Percentiles rank a stretch among this genome's conserved stretches.
Conservation (phyloP, 2,329 filamentous ascomycete genomes). For the Coniella lustricola region DNA sequence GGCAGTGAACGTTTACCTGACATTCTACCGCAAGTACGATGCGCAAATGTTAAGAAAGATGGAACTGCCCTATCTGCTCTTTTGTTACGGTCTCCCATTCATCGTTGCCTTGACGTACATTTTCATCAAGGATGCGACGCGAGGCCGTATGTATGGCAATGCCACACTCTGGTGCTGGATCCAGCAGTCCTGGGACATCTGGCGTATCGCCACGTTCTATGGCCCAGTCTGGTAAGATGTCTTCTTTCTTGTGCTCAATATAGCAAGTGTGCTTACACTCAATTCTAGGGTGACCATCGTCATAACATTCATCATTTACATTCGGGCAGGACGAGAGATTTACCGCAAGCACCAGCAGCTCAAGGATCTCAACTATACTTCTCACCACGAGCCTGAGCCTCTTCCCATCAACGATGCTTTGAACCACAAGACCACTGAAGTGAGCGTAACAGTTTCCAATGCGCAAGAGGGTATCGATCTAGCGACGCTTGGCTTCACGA, state of each 20-base stretch:
- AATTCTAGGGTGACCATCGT: slow-evolving; percentile 50
- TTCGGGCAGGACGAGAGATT: slow-evolving; percentile 59
- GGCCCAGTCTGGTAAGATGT: slow-evolving; percentile 56
- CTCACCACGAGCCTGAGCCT: slow-evolving; percentile 36
- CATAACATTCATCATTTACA: slow-evolving; percentile 58
- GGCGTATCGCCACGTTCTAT: slow-evolving; percentile 71
- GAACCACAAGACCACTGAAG: slow-evolving; percentile 53
- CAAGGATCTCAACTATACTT: slow-evolving; percentile 39
- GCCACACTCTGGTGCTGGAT: slow-evolving; percentile 82
- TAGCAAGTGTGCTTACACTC: slow-evolving; percentile 9
- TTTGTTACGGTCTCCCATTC: slow-evolving; percentile 68
- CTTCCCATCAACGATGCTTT: slow-evolving; percentile 37
- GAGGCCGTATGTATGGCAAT: slow-evolving; percentile 62
- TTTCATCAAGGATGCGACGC: slow-evolving; percentile 46
- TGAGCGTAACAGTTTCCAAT: slow-evolving; percentile 54
- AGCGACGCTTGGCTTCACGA: slow-evolving; percentile 23
- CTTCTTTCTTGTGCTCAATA: neutral
- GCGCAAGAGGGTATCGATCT: slow-evolving; percentile 25
- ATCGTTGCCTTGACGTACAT: slow-evolving; percentile 61
- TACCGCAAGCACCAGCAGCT: slow-evolving; percentile 60
- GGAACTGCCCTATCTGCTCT: slow-evolving; percentile 62
- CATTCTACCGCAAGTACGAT: slow-evolving; percentile 69
- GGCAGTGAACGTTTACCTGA: slow-evolving; percentile 77
- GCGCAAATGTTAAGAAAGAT: slow-evolving; percentile 55
- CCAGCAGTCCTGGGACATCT: slow-evolving; percentile 55